Conservation (phyloP, 352 stramenopile genomes). For the Phytophthora sp. region DNA sequence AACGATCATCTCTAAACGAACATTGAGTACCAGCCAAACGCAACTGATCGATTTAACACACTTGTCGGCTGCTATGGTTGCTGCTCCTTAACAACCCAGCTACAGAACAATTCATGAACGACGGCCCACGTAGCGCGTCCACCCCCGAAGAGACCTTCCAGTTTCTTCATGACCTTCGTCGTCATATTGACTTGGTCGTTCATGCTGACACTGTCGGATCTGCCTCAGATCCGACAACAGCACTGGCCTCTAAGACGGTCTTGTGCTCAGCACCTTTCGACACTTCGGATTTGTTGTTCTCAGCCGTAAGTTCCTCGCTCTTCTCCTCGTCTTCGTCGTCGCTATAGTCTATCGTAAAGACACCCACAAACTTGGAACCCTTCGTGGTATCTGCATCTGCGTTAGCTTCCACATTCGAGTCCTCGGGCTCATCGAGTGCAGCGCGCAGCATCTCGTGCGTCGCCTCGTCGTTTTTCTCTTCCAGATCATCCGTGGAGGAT, state of each 20-base stretch:
- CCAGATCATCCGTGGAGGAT: conserved; percentile 55
- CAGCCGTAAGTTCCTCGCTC: conserved; percentile 8
- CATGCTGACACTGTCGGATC: conserved; percentile 31
- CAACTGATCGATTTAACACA: conserved; percentile 36
- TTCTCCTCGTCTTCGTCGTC: conserved; percentile 69
- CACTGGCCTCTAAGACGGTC: not conserved
- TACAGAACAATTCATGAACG: conserved; percentile 31
- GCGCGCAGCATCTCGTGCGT: conserved; percentile 51
- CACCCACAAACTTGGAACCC: conserved; percentile 63
- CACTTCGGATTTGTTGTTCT: conserved; percentile 4
- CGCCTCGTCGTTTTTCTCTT: conserved; percentile 45
- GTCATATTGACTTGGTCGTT: conserved; percentile 2
- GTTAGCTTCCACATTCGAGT: conserved; percentile 21
- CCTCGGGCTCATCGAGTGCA: conserved; percentile 42
- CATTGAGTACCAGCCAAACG: too few relatives aligned
- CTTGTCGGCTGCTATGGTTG: conserved; percentile 7
- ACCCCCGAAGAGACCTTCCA: conserved; percentile 28
- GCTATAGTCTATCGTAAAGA: conserved; percentile 86
- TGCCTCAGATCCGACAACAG: conserved; percentile 19
- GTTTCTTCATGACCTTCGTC: conserved; percentile 15
- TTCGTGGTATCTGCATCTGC: conserved; percentile 22
- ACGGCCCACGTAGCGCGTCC: conserved; percentile 8
- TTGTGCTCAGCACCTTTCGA: conserved; percentile 17
- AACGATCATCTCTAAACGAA: too few relatives aligned
- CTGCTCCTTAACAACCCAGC: conserved; percentile 4